These are phyloP conservation scores for Inonotus obliquus DNA, from an alignment of 1,284 basidiomycete genomes.

Conservation along the genomic window DNA sequence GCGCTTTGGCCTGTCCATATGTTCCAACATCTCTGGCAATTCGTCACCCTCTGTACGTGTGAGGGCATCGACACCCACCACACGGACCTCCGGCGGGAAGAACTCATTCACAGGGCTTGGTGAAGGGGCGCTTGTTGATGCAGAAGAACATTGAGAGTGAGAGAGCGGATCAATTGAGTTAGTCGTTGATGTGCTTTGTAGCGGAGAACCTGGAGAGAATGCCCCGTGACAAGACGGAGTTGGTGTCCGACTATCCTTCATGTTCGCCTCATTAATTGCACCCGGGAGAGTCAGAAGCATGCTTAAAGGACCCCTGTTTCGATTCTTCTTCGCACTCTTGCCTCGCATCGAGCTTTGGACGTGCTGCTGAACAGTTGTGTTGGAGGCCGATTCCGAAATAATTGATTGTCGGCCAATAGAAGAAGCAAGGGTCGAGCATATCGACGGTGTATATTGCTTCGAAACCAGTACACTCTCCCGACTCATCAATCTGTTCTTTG, in stretches of 20 bases:
- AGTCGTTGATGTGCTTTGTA: neutral
- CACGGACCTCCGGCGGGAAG: slow-evolving; percentile 23
- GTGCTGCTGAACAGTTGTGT: slow-evolving; percentile 1
- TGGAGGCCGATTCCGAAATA: slow-evolving; percentile 10
- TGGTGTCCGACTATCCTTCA: neutral
- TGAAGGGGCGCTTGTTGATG: slow-evolving; percentile 33
- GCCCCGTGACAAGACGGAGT: neutral
- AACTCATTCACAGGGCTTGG: neutral
- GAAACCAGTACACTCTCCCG: slow-evolving; percentile 62
- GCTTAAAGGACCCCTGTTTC: slow-evolving; percentile 2
- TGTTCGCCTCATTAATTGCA: slow-evolving; percentile 3
- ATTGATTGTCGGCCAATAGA: neutral
- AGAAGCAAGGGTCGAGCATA: neutral
- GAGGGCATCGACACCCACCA: slow-evolving; percentile 18
- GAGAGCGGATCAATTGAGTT: slow-evolving; percentile 19
- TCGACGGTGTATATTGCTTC: slow-evolving; percentile 12
- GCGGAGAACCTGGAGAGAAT: slow-evolving; percentile 6
- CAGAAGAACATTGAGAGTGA: slow-evolving; percentile 45
- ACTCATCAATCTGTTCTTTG: slow-evolving; percentile 53
- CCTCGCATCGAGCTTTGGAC: neutral
- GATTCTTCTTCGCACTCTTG: slow-evolving; percentile 3
- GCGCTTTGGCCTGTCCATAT: slow-evolving; percentile 36
- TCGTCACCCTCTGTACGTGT: neutral
- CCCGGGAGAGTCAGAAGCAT: slow-evolving; percentile 15
- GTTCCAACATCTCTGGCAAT: slow-evolving; percentile 11